These are phyloP conservation scores for Pholiota adiposa DNA, from an alignment of 1,284 basidiomycete genomes.

Conservation along the genomic window DNA sequence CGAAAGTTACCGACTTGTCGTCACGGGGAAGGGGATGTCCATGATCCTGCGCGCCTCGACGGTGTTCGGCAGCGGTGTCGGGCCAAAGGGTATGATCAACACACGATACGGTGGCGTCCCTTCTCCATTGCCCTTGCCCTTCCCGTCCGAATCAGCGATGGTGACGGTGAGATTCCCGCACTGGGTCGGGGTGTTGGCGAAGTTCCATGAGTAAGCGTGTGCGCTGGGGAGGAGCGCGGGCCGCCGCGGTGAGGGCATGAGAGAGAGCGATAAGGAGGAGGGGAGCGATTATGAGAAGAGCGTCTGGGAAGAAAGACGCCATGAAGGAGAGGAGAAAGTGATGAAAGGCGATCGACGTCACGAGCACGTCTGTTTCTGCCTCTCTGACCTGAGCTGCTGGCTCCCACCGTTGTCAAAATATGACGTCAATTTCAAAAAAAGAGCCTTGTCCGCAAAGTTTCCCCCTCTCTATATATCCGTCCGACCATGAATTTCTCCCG, in stretches of 20 bases:
- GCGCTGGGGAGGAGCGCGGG: conserved; percentile 14
- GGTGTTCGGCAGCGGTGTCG: conserved; percentile 59
- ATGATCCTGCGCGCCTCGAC: conserved; percentile 69
- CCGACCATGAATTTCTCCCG: no score
- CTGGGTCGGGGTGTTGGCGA: conserved; percentile 60
- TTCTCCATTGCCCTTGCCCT: conserved; percentile 27
- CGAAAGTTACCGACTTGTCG: conserved; percentile 51
- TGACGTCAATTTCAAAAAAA: no score
- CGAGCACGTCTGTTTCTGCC: no score
- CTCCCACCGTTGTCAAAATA: no score
- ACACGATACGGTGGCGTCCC: conserved; percentile 67
- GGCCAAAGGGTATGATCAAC: conserved; percentile 68
- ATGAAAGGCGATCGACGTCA: conserved; percentile 1
- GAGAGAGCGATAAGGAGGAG: neutral
- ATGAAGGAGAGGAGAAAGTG: neutral
- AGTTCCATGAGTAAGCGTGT: conserved; percentile 59
- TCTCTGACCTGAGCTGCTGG: no score
- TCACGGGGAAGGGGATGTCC: conserved; percentile 51
- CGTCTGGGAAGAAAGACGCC: no score
- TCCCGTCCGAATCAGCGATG: conserved; percentile 48
- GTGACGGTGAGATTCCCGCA: conserved; percentile 63
- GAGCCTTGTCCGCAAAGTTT: no score
- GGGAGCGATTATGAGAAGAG: neutral
- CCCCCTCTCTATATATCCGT: no score
- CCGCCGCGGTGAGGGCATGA: conserved; percentile 13